Base-by-base conservation (phyloP, 1,284 basidiomycete genomes). In the Cryptococcus sp. region DNA sequence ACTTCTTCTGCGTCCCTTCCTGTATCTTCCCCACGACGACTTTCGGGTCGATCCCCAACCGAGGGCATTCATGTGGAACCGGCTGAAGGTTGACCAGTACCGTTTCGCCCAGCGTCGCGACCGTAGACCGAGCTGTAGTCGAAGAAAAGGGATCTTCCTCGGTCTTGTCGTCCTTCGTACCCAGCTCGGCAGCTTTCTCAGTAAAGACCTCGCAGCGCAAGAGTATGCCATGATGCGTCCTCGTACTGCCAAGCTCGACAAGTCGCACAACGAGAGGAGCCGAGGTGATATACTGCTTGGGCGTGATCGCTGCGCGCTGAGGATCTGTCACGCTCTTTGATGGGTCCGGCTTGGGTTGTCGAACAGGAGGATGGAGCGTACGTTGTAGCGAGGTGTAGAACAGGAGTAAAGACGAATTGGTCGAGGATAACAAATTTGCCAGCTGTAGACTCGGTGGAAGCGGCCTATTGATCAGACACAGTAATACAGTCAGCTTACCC, bases 371-470 rank as follows among this genome's bases (percentile, higher is more conserved):
- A 18, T 18, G 14, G 4, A 47, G 28, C 11, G 55, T 57, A 24
- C 63, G 58, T 31, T 65, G 62, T 14, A 64, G 50, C 3, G 67
- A 61, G 2, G 60, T 67, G 54, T 71, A 68, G 56, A 69, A 71
- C 1, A 71, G 59, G 12, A 62, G 53, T 2, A 66, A 44, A 10
- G 68, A 63, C 0, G 66, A 51, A 34, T 52, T 36, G 7, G 53
- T 31, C 7, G 59, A 47, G 12, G 58, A 49, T 3, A 64, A 44
- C 6, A 44, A n/a, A 2, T 49, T 43, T n/a, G 60, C 52, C 19
- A 51, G 41, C 37, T 51, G 34, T 38, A 51, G 16, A 45, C 58
- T 19, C 38, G 55, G 33, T 47, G 48, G 24, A 36, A 14, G 18
- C 54, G 59, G 42, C 11, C 18, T 25, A 25, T 33, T 18, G 34